Conservation (phyloP, 2,329 filamentous ascomycete genomes). For the Exophiala sideris region DNA sequence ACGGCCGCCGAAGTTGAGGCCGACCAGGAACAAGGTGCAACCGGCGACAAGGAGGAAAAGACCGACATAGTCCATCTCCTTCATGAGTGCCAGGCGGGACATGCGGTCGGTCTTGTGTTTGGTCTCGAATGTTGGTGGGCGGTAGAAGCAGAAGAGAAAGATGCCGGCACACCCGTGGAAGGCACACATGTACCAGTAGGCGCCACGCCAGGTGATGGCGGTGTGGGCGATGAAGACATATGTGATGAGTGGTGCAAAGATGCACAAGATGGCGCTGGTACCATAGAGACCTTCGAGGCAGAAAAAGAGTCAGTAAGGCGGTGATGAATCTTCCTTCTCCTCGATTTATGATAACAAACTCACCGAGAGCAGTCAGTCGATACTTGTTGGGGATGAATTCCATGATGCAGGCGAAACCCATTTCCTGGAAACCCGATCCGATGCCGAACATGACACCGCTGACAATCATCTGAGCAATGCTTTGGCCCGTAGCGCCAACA, state of each 20-base stretch:
- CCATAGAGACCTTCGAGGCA: slow-evolving; percentile 3
- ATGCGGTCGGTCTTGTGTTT: slow-evolving; percentile 36
- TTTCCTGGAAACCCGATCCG: slow-evolving; percentile 38
- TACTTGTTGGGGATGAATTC: slow-evolving; percentile 42
- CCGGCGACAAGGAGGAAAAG: slow-evolving; percentile 43
- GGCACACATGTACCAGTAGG: slow-evolving; percentile 36
- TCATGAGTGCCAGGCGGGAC: slow-evolving; percentile 35
- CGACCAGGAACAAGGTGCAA: slow-evolving; percentile 42
- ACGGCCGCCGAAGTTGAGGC: slow-evolving; percentile 43
- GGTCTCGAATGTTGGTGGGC: slow-evolving; percentile 47
- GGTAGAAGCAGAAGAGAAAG: slow-evolving; percentile 41
- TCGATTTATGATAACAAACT: slow-evolving; percentile 31
- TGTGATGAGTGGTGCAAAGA: slow-evolving; percentile 46
- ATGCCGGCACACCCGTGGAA: slow-evolving; percentile 3
- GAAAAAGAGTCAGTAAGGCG: background rate
- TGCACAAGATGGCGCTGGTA: slow-evolving; percentile 30
- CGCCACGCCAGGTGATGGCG: slow-evolving; percentile 46
- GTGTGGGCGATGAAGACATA: slow-evolving; percentile 45
- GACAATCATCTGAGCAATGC: slow-evolving; percentile 38
- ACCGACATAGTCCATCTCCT: slow-evolving; percentile 47
- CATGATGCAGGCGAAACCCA: slow-evolving; percentile 38
- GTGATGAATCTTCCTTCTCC: background rate
- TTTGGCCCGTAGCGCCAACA: slow-evolving; percentile 37
- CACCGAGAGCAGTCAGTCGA: slow-evolving; percentile 34
- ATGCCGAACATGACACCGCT: slow-evolving; percentile 38